Base-by-base conservation (phyloP, 2,329 filamentous ascomycete genomes). In the Pyrenophora tritici-repentis region DNA sequence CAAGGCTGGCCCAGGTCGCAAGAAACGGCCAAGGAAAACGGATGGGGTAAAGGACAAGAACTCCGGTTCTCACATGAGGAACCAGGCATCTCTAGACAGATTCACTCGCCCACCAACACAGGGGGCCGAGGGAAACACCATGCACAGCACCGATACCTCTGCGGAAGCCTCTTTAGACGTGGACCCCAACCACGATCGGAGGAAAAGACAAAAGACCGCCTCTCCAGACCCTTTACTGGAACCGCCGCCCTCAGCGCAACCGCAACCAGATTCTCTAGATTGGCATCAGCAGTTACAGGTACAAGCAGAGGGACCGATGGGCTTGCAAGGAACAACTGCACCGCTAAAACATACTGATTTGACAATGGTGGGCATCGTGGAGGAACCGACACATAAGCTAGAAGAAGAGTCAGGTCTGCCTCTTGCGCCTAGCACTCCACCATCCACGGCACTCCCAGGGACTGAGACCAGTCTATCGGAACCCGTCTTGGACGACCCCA, bases 141-240 rank as follows among this genome's bases (percentile, higher is more conserved):
- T 20, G 3, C 4, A 39, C 6, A 35, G 35, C 17, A 14, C 32
- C 9, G 43, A 26, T 14, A 32, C 33, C 8, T n/a, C 36, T 18
- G 47, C 44, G 18, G 62, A 48, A 12, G 38, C 50, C 12, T 61
- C 55, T 8, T 39, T 70, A 17, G 63, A 69, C 14, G 61, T 67
- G 33, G 69, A 75, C 6, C 52, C 61, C 13, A 70, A 73, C 39
- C 26, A 59, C 37, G 60, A 55, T 5, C 64, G 69, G 13, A 67
- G 68, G 35, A 78, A 78, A 55, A 66, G 75, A 33, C 68, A 69
- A 36, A 75, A 71, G 44, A 77, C 74, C 1, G 55, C 53, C 10
- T 71, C 71, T 1, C 71, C 71, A 13, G 14, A 40, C 5, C 55
- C 55, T 20, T 22, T 39, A 9, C 12, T 20, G 13, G 29, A 22